Conservation (phyloP, 805 yeast species). For the Wickerhamiella alocasiicola region DNA sequence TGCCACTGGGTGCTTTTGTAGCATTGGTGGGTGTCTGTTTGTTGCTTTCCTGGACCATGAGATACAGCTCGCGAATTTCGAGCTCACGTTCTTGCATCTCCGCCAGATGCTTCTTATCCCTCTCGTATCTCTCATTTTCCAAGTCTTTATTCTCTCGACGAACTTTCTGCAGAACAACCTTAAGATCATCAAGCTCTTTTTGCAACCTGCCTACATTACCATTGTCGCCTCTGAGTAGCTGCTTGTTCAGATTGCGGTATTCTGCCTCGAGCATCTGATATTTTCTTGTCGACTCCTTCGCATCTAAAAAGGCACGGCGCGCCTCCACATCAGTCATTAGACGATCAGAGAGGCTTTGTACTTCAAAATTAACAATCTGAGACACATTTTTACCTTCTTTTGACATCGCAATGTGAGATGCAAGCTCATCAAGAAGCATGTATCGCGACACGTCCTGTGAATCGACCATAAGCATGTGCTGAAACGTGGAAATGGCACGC, state of each 20-base stretch:
- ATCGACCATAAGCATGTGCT: conserved; percentile 44
- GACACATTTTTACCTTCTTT: conserved; percentile 40
- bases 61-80: conserved; percentile 46
- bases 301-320: conserved; percentile 49
- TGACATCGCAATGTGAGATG: conserved; percentile 34
- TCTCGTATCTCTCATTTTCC: conserved; percentile 47
- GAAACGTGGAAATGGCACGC: conserved; percentile 48
- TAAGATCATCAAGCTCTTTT: conserved; percentile 52
- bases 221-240: conserved; percentile 63
- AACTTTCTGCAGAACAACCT: conserved; percentile 42
- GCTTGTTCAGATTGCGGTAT: conserved; percentile 49
- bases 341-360: conserved; percentile 56
- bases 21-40: conserved; percentile 13
- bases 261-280: conserved; percentile 49
- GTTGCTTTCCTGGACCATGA: conserved; percentile 39
- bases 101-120: conserved; percentile 33
- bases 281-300: conserved; percentile 39
- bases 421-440: conserved; percentile 51
- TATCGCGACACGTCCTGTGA: conserved; percentile 35
- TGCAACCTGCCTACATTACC: conserved; percentile 51
- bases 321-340: conserved; percentile 82
- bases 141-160: conserved; percentile 51
- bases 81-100: conserved; percentile 37
- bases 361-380: conserved; percentile 52
- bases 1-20: conserved; percentile 11